Base-by-base conservation (phyloP, 164 flowering plant genomes). In the grape (Vitis vinifera) region DNA sequence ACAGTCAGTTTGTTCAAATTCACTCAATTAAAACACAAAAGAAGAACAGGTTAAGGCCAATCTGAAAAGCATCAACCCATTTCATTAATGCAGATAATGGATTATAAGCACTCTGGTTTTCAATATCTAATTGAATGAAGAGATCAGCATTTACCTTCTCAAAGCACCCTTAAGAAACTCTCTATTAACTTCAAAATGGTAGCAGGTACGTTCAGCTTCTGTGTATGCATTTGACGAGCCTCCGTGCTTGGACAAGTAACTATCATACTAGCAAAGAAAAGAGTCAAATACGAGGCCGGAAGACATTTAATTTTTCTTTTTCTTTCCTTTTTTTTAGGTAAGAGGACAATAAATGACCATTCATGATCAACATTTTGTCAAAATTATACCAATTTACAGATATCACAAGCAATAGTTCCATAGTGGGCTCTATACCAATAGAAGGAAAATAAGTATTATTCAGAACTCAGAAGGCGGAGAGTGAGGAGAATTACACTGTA, bases 151-250 rank as follows among this genome's bases (percentile, higher is more conserved):
- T 78, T 72, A 95, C 97, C 99, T 89, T 78, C 56, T 79, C 83
- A 96, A 84, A 9, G 98, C 97, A 65, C 94, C 98, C 71, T 84
- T 81, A 62, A 93, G 97, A 79, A 83, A 89, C 73, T 96, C 98
- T 49, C 79, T 82, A 59, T 93, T 91, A 16, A 96, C 97, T 76
- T 96, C 98, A 85, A 96, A 93, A 81, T 96, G 86, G 78, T 96
- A 96, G 81, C 98, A 96, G 13, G 99, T 93, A 72, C 86, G 84
- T 78, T 96, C 98, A 12, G 90, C 70, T 83, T 92, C 97, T 9
- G 99, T 96, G 76, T 86, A 93, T 62, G 97, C 99, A 86, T 96
- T 96, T 69, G 99, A 89, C 10, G 93, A 90, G 37, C 98, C 99
- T 61, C 97, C 99, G 71, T 93, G 97, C 88, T 93, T 92, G 76